Percentiles rank a stretch among this genome's conserved stretches.
Conservation (phyloP, 805 yeast species). For the Tetrapisispora phaffii region DNA sequence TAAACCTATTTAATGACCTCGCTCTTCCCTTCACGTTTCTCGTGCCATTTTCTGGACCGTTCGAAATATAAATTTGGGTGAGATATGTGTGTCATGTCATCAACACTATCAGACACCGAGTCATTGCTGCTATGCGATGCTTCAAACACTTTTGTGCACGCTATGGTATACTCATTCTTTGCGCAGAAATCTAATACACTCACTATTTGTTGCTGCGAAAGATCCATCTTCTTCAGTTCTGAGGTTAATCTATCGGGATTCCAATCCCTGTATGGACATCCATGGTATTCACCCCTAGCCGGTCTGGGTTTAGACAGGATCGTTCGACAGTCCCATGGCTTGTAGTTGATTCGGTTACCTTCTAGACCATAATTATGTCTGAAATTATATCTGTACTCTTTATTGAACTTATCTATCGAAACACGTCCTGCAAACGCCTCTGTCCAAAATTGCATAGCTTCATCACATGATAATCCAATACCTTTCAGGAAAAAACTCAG, state of each 20-base stretch:
- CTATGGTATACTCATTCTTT: constrained; percentile 65
- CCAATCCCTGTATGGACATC: constrained; percentile 85
- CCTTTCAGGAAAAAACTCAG: constrained; percentile 78
- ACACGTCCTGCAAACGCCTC: constrained; percentile 54
- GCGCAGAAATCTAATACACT: constrained; percentile 59
- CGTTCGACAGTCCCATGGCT: constrained; percentile 76
- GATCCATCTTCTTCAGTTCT: constrained; percentile 40
- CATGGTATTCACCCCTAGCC: constrained; percentile 61
- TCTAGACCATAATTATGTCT: constrained; percentile 87
- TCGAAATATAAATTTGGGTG: constrained; percentile 89
- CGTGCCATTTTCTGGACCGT: constrained; percentile 44
- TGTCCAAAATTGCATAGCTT: constrained; percentile 80
- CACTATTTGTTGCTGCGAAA: constrained; percentile 38
- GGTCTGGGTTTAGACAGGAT: constrained; percentile 69
- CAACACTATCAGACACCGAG: constrained; percentile 24
- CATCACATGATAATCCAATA: constrained; percentile 78
- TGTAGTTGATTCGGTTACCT: constrained; percentile 78
- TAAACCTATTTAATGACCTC: neutral
- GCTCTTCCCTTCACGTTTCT: neutral
- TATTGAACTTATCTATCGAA: constrained; percentile 66
- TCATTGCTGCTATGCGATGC: constrained; percentile 35
- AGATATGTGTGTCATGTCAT: constrained; percentile 52
- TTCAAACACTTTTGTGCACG: constrained; percentile 86
- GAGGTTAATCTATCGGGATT: constrained; percentile 49
- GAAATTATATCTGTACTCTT: constrained; percentile 81